Conservation (phyloP, 805 yeast genomes). For the Priceomyces castillae region DNA sequence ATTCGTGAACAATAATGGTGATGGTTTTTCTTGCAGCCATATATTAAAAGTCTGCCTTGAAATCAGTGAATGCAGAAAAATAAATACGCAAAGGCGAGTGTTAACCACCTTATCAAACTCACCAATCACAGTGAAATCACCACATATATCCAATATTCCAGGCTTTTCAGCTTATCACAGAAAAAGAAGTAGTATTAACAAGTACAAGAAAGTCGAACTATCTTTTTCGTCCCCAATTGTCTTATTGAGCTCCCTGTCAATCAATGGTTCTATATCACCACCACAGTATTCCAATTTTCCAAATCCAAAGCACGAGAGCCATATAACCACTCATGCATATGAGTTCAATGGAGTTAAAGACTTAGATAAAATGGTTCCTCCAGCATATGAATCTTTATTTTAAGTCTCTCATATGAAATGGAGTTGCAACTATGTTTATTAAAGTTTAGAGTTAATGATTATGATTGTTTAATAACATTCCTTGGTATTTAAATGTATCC, state of each 20-base stretch:
- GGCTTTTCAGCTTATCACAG: conserved; percentile 6
- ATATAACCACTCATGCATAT: not conserved
- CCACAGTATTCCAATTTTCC: conserved; percentile 10
- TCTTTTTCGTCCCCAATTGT: conserved; percentile 13
- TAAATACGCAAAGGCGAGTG: not conserved
- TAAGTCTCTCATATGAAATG: no score
- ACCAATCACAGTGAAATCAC: not conserved
- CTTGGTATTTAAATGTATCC: not conserved
- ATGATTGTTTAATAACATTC: no score
- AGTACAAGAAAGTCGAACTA: conserved; percentile 12
- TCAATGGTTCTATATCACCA: conserved; percentile 11
- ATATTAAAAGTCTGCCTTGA: conserved; percentile 11
- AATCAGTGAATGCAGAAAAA: conserved; percentile 8
- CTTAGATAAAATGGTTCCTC: not conserved
- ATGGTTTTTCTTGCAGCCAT: conserved; percentile 11
- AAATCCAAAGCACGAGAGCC: not conserved
- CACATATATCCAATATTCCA: conserved; percentile 2
- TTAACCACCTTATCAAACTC: not conserved
- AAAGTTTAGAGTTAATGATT: no score
- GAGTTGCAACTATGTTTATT: no score
- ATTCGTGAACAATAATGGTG: conserved; percentile 2
- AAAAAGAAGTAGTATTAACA: conserved; percentile 5
- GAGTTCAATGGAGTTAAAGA: not conserved
- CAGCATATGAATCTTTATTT: conserved; percentile 1
- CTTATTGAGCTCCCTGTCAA: conserved; percentile 10